Evolutionary conservation across 768 basidiomycete genomes (phyloP), one percentile per base, ranked within the genome.

Genomic region (Mycena polygramma): DNA sequence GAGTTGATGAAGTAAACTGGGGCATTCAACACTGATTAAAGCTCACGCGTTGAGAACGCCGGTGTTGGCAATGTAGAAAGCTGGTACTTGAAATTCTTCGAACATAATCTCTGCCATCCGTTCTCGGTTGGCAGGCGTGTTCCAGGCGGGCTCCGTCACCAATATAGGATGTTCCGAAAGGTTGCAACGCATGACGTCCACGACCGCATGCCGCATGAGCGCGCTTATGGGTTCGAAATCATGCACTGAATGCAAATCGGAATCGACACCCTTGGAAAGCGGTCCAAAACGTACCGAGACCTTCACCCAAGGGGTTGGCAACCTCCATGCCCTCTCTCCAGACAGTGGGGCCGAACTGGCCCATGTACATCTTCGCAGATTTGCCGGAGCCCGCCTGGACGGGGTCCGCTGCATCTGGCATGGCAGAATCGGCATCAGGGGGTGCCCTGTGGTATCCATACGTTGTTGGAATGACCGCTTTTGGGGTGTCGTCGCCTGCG

Each of bases 61-160:
- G 26, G 94, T 94, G 77, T 98, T 98, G 19, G 97, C 96, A 46
- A 97, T 94, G 79, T 99, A 99, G 82, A 97, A 96, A 3, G 97
- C 98, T 11, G 98, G 97, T 9, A 92, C 93, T 55, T 94, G 85
- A 75, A 98, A 97, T 74, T 97, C 93, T 81, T 99, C 98, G 76
- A 99, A 99, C 91, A 98, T 94, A 55, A 98, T 93, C 82, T 99
- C 96, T 14, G 96, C 94, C 92, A 99, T 94, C 63, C 92, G 88
- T 83, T 99, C 96, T 69, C 97, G 85, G 77, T 98, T 95, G n/a
- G 91, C 91, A 24, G 91, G 85, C 0, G 95, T 94, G 78, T 98
- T 99, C 98, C 98, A 99, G 4, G 96, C 92, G 9, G 96, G 93
- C 79, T 99, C 98, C 0, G 98, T 98, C 10, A 96, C 89, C 49